Base-by-base conservation (phyloP, 2,329 filamentous ascomycete genomes). In the Beauveria rudraprayagi region DNA sequence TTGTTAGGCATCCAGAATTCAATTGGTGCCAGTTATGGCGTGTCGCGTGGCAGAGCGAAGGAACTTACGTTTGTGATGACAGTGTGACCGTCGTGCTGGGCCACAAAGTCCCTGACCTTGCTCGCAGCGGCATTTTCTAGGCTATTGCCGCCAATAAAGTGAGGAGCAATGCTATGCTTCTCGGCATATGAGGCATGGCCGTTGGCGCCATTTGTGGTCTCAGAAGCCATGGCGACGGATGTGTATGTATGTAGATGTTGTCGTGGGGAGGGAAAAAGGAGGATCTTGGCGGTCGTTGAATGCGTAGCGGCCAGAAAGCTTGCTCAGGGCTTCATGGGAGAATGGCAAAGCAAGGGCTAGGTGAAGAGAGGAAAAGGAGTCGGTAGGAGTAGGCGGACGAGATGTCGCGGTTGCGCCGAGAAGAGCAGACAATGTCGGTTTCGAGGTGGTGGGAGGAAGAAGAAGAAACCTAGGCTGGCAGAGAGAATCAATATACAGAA, bases 101-200 rank as follows among this genome's bases (percentile, higher is more conserved):
- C 85, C 53, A 99, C 93, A 78, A 97, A 99, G 76, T 99, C 93
- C 83, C 96, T 97, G 65, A 99, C 91, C 71, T 87, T 89, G 74
- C 92, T 89, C 43, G 92, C 84, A 50, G 89, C 78, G 56, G 94
- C 94, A 72, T 89, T 89, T 66, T 86, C 86, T 65, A 99, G 78
- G 72, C 87, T 85, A 80, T 96, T 97, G 66, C 94, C 93, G 70
- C 94, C 94, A 75, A 97, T 96, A 78, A 97, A 99, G 81, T 99
- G 94, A 76, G 91, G 83, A 65, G 92, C 86, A 65, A 99, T 77
- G 67, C 90, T 87, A 80, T 91, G 86, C 78, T 89, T 91, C 68
- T 91, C 87, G 66, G 91, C 85, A 73, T 90, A 92, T 61, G 88
- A 86, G 71, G 82, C 75, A 66, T 80, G 80, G 76, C 83, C 82